Conservation (phyloP, 257 asterid species). For the Nicotiana otophora region DNA sequence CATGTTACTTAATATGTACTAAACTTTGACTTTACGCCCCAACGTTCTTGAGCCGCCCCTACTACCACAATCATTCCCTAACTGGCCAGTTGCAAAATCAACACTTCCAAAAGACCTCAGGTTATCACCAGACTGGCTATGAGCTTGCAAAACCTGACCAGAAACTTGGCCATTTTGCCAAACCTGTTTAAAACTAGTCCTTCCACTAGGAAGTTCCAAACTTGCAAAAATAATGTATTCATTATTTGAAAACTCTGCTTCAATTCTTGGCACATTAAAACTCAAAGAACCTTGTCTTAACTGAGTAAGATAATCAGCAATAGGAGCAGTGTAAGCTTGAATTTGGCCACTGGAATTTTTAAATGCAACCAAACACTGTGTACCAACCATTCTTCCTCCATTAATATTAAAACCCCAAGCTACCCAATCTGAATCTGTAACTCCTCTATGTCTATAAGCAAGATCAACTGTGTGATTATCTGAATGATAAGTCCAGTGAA, state of each 20-base stretch:
- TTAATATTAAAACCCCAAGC: conserved; percentile 59
- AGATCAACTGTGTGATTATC: conserved; percentile 44
- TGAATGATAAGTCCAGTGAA: conserved; percentile 60
- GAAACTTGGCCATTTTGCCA: conserved; percentile 65
- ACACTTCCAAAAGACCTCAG: conserved; percentile 29
- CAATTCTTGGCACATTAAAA: conserved; percentile 39
- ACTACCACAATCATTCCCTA: conserved; percentile 11
- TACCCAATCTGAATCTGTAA: conserved; percentile 42
- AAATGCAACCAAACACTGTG: conserved; percentile 59
- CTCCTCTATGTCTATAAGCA: conserved; percentile 54
- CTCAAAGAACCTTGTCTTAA: conserved; percentile 40
- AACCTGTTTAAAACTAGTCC: conserved; percentile 49
- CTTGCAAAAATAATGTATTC: conserved; percentile 62
- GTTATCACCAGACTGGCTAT: conserved; percentile 16
- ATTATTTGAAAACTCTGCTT: conserved; percentile 29
- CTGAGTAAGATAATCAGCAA: background rate
- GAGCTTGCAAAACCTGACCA: conserved; percentile 19
- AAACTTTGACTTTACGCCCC: too few relatives aligned
- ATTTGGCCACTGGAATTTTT: conserved; percentile 22
- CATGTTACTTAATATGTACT: too few relatives aligned
- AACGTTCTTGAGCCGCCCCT: too few relatives aligned
- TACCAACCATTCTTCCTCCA: conserved; percentile 35
- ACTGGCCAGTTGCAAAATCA: conserved; percentile 48
- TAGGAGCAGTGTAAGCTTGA: conserved; percentile 48
- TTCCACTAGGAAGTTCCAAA: conserved; percentile 41